These are phyloP conservation scores for Hericium erinaceus DNA, from an alignment of 768 basidiomycete species.

Conservation along the genomic window DNA sequence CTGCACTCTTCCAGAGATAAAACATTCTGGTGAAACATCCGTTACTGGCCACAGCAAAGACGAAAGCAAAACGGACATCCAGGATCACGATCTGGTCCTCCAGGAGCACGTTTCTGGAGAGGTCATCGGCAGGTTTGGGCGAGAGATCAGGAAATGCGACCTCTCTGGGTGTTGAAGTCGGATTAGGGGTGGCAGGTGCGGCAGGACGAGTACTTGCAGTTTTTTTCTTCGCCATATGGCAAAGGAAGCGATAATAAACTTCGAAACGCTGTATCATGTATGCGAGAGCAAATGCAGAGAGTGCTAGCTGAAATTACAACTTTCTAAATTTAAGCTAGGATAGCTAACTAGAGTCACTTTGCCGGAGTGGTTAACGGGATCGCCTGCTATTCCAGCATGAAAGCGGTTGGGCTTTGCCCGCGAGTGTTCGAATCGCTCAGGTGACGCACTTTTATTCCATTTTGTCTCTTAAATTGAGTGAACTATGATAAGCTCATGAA, in stretches of 20 bases:
- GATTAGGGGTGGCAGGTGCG: neutral
- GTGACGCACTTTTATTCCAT: conserved; percentile 17
- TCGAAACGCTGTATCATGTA: neutral
- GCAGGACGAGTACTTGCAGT: neutral
- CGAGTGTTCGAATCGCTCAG: conserved; percentile 26
- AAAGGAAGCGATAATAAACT: neutral
- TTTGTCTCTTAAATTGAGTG: neutral
- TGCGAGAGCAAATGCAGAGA: too few relatives aligned
- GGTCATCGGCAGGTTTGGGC: neutral
- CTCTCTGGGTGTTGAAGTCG: neutral
- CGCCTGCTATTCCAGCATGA: conserved; percentile 28
- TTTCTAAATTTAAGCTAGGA: too few relatives aligned
- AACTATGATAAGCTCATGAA: too few relatives aligned
- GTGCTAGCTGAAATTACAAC: too few relatives aligned
- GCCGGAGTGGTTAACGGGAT: conserved; percentile 85
- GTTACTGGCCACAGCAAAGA: neutral
- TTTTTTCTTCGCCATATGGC: neutral
- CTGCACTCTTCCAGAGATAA: conserved; percentile 56
- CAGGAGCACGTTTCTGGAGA: conserved; percentile 26
- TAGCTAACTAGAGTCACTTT: conserved; percentile 34
- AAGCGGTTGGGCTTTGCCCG: conserved; percentile 25
- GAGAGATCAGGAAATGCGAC: neutral
- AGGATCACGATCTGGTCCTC: conserved; percentile 59
- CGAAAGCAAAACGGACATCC: conserved; percentile 29
- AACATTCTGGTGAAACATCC: conserved; percentile 32